phyloP scores from a whole-genome alignment of 768 basidiomycete genomes.

The Rhodotorula graminis region DNA sequence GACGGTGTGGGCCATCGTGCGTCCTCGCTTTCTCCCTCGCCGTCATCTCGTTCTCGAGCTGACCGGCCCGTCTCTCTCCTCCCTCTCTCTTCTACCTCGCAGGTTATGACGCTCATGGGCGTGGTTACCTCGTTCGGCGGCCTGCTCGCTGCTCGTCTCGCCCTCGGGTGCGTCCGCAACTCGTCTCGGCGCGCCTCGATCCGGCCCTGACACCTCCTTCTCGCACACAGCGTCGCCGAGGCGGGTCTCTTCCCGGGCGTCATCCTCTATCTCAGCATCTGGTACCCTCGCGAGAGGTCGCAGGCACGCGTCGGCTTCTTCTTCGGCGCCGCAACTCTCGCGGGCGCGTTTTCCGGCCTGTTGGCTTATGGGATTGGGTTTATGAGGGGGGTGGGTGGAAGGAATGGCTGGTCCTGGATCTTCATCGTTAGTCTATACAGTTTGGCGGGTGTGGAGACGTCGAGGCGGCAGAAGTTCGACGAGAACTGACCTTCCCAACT shows the following conservation, averaged over 20 bases:
- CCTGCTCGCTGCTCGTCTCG: constrained; percentile 34
- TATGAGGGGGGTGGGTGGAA: constrained; percentile 38
- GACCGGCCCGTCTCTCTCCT: background rate
- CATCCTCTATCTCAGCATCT: constrained; percentile 20
- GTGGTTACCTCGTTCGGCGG: constrained; percentile 38
- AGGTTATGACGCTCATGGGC: constrained; percentile 19
- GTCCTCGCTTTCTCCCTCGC: background rate
- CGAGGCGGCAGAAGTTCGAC: no score
- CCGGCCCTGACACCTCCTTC: background rate
- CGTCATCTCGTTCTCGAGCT: background rate
- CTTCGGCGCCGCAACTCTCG: constrained; percentile 39
- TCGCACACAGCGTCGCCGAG: constrained; percentile 5
- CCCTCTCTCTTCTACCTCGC: background rate
- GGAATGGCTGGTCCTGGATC: constrained; percentile 39
- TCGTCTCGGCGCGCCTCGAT: background rate
- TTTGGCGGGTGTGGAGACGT: no score
- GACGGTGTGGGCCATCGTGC: constrained; percentile 27
- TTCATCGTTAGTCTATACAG: constrained; percentile 4
- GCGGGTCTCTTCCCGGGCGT: constrained; percentile 16
- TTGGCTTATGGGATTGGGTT: constrained; percentile 40
- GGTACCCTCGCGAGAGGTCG: constrained; percentile 34
- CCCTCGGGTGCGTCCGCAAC: constrained; percentile 17
- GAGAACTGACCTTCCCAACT: background rate
- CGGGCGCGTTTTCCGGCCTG: constrained; percentile 29
- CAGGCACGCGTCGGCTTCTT: constrained; percentile 42